Evolutionary conservation across 2,329 filamentous ascomycete species (phyloP).

Genomic region (Paramyrothecium roridum): DNA sequence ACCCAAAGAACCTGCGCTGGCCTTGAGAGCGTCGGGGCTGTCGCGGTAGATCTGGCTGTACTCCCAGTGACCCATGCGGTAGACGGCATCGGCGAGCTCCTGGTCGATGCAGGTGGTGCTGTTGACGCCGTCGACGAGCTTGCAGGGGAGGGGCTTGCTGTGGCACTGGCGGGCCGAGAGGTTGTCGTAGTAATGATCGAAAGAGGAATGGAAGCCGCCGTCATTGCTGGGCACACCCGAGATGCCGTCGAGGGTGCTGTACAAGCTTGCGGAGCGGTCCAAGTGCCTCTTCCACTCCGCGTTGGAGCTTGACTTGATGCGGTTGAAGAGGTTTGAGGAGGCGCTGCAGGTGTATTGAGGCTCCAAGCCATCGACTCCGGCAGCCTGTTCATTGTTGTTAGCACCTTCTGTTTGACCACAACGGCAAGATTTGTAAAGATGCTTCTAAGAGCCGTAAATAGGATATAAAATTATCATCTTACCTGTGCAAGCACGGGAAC

Average conservation of each 20-base stretch:
- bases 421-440: not conserved
- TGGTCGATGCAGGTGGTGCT: conserved; percentile 60
- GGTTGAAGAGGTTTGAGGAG: conserved; percentile 38
- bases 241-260: conserved; percentile 59
- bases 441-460: not conserved
- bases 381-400: conserved; percentile 28
- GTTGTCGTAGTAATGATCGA: conserved; percentile 85
- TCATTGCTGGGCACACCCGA: conserved; percentile 59
- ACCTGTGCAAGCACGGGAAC: conserved; percentile 46
- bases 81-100: conserved; percentile 63
- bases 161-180: conserved; percentile 78
- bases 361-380: conserved; percentile 67
- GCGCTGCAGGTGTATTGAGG: conserved; percentile 66
- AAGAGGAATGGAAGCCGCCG: conserved; percentile 63
- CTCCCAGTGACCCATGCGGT: conserved; percentile 75
- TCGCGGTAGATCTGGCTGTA: conserved; percentile 78
- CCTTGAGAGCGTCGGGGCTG: conserved; percentile 56
- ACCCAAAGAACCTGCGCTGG: conserved; percentile 61
- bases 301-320: conserved; percentile 41
- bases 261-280: conserved; percentile 51
- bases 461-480: conserved; percentile 1
- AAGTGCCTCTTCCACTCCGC: conserved; percentile 64
- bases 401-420: not conserved
- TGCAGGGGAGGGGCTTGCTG: conserved; percentile 68
- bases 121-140: conserved; percentile 39